These are phyloP conservation scores for Pythium angustatum DNA, from an alignment of 352 stramenopile species.

Conservation along the genomic window DNA sequence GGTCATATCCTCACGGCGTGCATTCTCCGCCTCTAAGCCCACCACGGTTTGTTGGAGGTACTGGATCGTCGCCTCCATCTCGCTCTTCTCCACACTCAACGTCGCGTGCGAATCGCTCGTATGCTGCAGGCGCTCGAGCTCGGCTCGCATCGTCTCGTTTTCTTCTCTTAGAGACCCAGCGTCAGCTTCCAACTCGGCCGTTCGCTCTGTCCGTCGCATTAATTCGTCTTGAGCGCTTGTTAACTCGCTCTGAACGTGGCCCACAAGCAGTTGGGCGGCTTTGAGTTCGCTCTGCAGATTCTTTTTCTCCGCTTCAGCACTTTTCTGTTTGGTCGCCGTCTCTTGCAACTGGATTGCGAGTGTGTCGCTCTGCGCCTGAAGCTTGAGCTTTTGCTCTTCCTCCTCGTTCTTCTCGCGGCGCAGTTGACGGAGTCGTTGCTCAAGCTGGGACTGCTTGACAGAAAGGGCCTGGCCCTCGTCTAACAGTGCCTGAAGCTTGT, in stretches of 20 bases:
- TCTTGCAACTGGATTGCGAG: slow-evolving; percentile 51
- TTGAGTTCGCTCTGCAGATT: slow-evolving; percentile 41
- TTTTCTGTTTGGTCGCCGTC: slow-evolving; percentile 45
- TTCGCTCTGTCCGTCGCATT: slow-evolving; percentile 33
- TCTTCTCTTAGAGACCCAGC: slow-evolving; percentile 34
- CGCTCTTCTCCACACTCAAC: slow-evolving; percentile 50
- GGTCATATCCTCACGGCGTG: slow-evolving; percentile 61
- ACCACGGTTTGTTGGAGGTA: slow-evolving; percentile 60
- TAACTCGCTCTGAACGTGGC: slow-evolving; percentile 28
- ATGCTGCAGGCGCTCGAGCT: slow-evolving; percentile 45
- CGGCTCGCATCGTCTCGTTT: slow-evolving; percentile 38
- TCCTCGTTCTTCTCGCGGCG: slow-evolving; percentile 83
- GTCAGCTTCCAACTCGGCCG: slow-evolving; percentile 28
- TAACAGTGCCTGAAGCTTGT: slow-evolving; percentile 62
- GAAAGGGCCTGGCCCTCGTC: slow-evolving; percentile 78
- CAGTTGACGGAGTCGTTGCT: slow-evolving; percentile 63
- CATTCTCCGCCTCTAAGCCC: slow-evolving; percentile 54
- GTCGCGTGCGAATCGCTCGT: slow-evolving; percentile 49
- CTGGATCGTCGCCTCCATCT: slow-evolving; percentile 61
- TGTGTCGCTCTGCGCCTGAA: slow-evolving; percentile 56
- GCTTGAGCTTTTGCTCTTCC: slow-evolving; percentile 55
- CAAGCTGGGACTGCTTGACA: slow-evolving; percentile 74
- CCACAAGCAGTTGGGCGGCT: slow-evolving; percentile 25
- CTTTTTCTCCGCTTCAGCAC: slow-evolving; percentile 54
- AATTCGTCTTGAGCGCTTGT: slow-evolving; percentile 32